Conservation (phyloP, 495 filamentous ascomycete species). For the Viridothelium virens region DNA sequence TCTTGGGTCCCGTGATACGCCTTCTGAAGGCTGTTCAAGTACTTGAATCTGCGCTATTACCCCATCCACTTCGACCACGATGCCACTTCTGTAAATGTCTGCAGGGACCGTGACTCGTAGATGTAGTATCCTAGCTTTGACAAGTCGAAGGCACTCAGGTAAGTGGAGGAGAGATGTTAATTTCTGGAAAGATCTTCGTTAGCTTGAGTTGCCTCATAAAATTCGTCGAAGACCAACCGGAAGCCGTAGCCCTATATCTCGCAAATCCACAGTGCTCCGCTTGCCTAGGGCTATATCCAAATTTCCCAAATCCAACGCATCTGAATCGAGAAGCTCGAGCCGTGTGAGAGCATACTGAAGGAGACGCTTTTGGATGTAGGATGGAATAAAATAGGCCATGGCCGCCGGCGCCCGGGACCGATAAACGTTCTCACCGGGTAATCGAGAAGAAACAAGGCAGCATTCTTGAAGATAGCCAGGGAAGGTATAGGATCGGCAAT, state of each 20-base stretch:
- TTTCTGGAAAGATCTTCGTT: conserved; percentile 48
- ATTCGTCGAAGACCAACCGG: background rate
- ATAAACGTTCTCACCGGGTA: background rate
- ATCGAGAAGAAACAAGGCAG: background rate
- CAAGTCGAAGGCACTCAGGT: conserved; percentile 57
- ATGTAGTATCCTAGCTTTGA: conserved; percentile 58
- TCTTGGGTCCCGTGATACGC: background rate
- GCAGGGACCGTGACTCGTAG: conserved; percentile 72
- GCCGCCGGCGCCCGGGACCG: background rate
- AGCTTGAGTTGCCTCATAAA: background rate
- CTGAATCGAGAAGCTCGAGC: conserved; percentile 71
- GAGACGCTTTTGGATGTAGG: conserved; percentile 52
- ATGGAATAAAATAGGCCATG: conserved; percentile 58
- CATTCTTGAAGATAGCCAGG: background rate
- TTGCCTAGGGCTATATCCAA: conserved; percentile 70
- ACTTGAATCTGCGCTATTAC: conserved; percentile 69
- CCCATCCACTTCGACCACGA: conserved; percentile 68
- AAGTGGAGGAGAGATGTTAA: conserved; percentile 63
- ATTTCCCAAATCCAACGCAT: conserved; percentile 69
- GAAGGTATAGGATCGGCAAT: background rate
- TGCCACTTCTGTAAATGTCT: conserved; percentile 71
- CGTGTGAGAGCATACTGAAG: conserved; percentile 73
- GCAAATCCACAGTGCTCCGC: conserved; percentile 68
- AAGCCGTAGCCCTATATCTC: conserved; percentile 59
- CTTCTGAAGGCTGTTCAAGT: conserved; percentile 38